Base-by-base conservation (phyloP, 306 rosid species). In the Vigna reflexopilosa region DNA sequence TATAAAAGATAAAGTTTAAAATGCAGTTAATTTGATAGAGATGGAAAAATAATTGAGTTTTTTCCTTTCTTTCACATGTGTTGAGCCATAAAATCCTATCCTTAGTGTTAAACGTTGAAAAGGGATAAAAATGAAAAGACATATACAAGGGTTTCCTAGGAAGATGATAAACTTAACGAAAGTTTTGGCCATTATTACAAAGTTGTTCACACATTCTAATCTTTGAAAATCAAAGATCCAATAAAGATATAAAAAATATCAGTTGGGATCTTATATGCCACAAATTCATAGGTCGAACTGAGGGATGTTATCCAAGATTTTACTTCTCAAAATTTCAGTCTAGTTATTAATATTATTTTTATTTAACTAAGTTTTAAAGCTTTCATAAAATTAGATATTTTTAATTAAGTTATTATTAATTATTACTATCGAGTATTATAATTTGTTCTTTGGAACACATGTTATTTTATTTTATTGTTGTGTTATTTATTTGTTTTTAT, bases 261-360 rank as follows among this genome's bases (percentile, higher is more conserved):
- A 20, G 66, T 80, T 52, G 10, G 74, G 47, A 28, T 70, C 38
- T 44, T 73, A 58, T 62, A 72, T 69, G 87, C 76, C 80, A 64
- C 70, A 42, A 69, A 58, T 44, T 71, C 72, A 75, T 77, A 50
- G 85, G 90, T 80, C 47, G 34, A 73, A 67, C 30, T 22, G 36
- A 77, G 71, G 69, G 88, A 82, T 84, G 58, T 56, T 84, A 70
- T 79, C 85, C 44, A 84, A 75, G 84, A 70, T 68, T 62, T 69
- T 22, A 67, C 26, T 66, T 86, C 81, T 80, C 70, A 85, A 84
- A 86, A 44, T 82, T 63, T 86, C 81, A 80, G 80, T 79, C 78
- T 69, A 30, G 51, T 62, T 63, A 75, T 67, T 61, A 59, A n/a
- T 64, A 34, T n/a, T 75, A 48, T 30, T 30, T 30, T 30, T 30